Evolutionary conservation across 805 yeast species (phyloP).

Genomic region (Starmerella riodocensis): DNA sequence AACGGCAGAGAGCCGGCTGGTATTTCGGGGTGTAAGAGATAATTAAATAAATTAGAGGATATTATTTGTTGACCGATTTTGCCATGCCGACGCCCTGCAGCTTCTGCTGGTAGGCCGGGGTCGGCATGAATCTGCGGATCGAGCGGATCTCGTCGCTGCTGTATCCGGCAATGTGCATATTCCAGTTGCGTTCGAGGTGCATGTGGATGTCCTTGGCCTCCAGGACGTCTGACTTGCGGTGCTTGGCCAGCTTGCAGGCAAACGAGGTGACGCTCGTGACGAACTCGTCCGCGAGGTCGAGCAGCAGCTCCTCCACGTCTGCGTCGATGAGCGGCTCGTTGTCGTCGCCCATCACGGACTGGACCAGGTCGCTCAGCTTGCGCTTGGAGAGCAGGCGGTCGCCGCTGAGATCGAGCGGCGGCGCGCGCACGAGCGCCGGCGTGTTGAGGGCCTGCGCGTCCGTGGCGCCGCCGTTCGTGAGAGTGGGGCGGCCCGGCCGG

Average conservation of each 20-base stretch:
- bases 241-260: constrained; percentile 91
- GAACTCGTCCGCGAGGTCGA: constrained; percentile 93
- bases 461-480: constrained; percentile 32
- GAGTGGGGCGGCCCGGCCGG: constrained; percentile 64
- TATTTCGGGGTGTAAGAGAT: too few species aligned
- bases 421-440: constrained; percentile 60
- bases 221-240: constrained; percentile 72
- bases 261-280: constrained; percentile 80
- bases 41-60: too few species aligned
- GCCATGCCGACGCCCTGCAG: constrained; percentile 28
- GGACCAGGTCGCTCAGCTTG: constrained; percentile 75
- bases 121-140: constrained; percentile 31
- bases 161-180: constrained; percentile 85
- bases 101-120: constrained; percentile 30
- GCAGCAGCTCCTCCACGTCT: constrained; percentile 75
- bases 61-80: constrained; percentile 13
- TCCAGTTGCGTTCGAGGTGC: constrained; percentile 88
- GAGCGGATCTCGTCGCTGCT: constrained; percentile 77
- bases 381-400: constrained; percentile 72
- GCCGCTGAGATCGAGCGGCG: constrained; percentile 62
- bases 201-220: constrained; percentile 85
- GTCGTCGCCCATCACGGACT: constrained; percentile 59
- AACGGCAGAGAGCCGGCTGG: too few species aligned
- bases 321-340: constrained; percentile 86
- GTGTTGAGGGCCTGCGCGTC: constrained; percentile 70